Evolutionary conservation across 179 eudicot species (phyloP).

Genomic region (Vitellaria paradoxa): DNA sequence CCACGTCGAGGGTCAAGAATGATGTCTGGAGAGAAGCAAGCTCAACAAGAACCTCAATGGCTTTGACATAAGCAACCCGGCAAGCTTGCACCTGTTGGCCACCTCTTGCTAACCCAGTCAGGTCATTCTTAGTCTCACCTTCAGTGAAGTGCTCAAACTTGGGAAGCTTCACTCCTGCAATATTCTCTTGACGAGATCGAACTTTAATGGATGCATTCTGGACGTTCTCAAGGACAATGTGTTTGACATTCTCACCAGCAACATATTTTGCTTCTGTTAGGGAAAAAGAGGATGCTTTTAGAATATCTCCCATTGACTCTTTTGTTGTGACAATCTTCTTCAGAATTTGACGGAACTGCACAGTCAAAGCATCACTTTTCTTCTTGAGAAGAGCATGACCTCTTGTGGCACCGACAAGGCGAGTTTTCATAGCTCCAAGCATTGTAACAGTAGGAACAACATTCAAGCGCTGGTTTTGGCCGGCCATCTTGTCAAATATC

Average conservation of each 20-base stretch:
- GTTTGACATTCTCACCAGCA: not conserved
- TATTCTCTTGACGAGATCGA: constrained; percentile 5
- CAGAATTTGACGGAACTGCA: constrained; percentile 1
- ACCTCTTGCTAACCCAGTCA: constrained; percentile 85
- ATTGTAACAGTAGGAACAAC: constrained; percentile 4
- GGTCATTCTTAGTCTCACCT: constrained; percentile 74
- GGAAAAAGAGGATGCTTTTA: not conserved
- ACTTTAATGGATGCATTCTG: not conserved
- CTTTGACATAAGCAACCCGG: constrained; percentile 63
- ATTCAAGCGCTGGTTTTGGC: constrained; percentile 3
- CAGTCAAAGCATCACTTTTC: not conserved
- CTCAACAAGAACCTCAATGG: constrained; percentile 82
- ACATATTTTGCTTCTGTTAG: constrained; percentile 3
- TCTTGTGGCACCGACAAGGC: constrained; percentile 1
- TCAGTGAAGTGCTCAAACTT: constrained; percentile 24
- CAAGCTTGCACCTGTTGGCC: constrained; percentile 88
- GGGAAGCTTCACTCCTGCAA: constrained; percentile 1
- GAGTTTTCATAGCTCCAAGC: not conserved
- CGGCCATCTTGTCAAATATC: not conserved
- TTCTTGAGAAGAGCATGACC: constrained; percentile 1
- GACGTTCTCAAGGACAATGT: constrained; percentile 2
- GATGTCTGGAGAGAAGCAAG: constrained; percentile 87
- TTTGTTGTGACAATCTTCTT: constrained; percentile 5
- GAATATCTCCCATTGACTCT: not conserved
- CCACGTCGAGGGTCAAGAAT: constrained; percentile 84